These are phyloP conservation scores for Herpetomonas samuelpessoai DNA, from an alignment of 208 protist genomes.

Conservation along the genomic window DNA sequence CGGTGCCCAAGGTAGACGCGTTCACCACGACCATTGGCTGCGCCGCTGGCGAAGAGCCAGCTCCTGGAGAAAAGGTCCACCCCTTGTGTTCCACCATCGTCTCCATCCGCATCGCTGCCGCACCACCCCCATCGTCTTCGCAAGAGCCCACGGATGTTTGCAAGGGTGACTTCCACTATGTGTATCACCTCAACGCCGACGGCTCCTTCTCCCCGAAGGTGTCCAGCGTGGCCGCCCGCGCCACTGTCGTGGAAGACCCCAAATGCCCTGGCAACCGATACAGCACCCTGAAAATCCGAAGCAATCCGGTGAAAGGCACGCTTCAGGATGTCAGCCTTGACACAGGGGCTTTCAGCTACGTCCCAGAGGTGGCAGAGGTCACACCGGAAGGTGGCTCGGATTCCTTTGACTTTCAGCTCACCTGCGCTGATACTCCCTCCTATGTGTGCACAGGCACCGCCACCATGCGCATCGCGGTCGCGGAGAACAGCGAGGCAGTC, in stretches of 20 bases:
- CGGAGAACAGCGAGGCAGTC: constrained; percentile 18
- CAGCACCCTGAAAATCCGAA: constrained; percentile 4
- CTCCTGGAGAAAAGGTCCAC: not conserved
- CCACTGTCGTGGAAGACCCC: constrained; percentile 6
- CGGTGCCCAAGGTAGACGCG: constrained; percentile 7
- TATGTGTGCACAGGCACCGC: constrained; percentile 31
- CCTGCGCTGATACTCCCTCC: constrained; percentile 24
- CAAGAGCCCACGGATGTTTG: constrained; percentile 13
- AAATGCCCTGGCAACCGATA: constrained; percentile 15
- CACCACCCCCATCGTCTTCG: not conserved
- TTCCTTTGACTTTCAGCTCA: constrained; percentile 58
- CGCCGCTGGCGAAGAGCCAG: not conserved
- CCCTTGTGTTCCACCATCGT: not conserved
- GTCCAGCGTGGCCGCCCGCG: constrained; percentile 20
- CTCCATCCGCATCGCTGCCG: not conserved
- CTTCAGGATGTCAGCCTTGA: constrained; percentile 14
- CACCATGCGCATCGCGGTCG: constrained; percentile 21
- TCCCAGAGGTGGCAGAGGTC: constrained; percentile 13
- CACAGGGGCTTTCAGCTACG: constrained; percentile 48
- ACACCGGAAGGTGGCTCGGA: constrained; percentile 26
- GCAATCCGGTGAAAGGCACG: constrained; percentile 5
- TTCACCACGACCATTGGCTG: constrained; percentile 31
- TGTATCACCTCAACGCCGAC: constrained; percentile 31
- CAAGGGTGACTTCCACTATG: constrained; percentile 38
- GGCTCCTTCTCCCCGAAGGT: constrained; percentile 21